Evolutionary conservation across 2,329 filamentous ascomycete species (phyloP), one percentile per base, ranked within the genome.

Genomic region (Stachybotrys elegans): DNA sequence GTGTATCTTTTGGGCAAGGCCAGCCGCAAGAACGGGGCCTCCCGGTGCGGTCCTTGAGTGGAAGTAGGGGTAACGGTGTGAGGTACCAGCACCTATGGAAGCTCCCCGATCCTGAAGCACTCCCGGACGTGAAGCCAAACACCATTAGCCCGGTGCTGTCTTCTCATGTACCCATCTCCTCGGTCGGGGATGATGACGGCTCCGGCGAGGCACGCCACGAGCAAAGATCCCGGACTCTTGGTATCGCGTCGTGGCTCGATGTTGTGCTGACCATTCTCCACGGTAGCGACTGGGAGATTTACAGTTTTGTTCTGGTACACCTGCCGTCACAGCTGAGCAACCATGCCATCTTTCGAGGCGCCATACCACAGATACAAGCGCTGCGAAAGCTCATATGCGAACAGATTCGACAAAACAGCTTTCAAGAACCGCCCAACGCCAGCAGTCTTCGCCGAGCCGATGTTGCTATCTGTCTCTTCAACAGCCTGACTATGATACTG

Each of bases 301-400:
- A 95, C 70, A 92, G 88, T 63, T 96, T 92, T 59, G 78, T 92
- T 16, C 72, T 98, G 22, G 86, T 89, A 6, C 88, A 95, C 61
- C 70, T 96, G 9, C 87, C 89, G 1, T 85, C 88, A 22, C 92
- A 97, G 56, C 73, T 98, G 19, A 87, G 84, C 62, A 98, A 98
- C 55, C 89, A 93, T 57, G 84, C 88, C 12, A 73, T 97, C 13
- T 96, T 96, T 60, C 76, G 75, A 48, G 82, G 78, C 43, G 81
- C 88, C 6, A 81, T 88, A 29, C 74, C 80, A 3, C 83, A 94
- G 47, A 78, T 98, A 44, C 83, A 85, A 54, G 78, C 84, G 48
- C 70, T 97, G 13, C 80, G 92, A 48, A 81, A 77, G 47, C 71
- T 88, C 8, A 64, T 96, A 4, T 95, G 90, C 59, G 87, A 94